Evolutionary conservation across 352 stramenopile species (phyloP), one percentile per base, ranked within the genome.

Genomic region (Blastocystis sp.): DNA sequence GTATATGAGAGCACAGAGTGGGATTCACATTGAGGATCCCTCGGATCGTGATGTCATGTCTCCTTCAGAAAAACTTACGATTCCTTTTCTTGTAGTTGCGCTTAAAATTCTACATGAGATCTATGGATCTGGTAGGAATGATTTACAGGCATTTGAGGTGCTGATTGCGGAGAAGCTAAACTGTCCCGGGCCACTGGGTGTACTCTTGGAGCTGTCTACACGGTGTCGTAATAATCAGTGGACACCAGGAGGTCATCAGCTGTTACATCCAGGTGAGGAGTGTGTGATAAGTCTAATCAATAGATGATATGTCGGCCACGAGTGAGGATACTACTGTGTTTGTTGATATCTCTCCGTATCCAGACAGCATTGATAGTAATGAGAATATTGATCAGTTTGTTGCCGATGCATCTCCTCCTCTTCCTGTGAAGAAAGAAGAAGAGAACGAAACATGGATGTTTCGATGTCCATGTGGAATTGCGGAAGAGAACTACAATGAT

Each of bases 31-130:
- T 5, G 30, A 40, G 3, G 24, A 17, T 33, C 24, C 24, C 13
- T 30, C 35, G 13, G 68, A 79, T 0, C 35, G 27, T 27, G 44
- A 59, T 44, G 6, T 3, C 3, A 17, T 81, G 15, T 48, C 73
- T 1, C 30, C 30, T 33, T 9, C 19, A 22, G 48, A 84, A n/a
- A 66, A 84, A 42, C 24, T 30, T 33, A 84, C 24, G 13, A 68
- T 84, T 68, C 73, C 73, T 11, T 84, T 84, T 30, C 48, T 84
- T 35, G 59, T 84, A 19, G 73, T 84, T 37, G 73, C 73, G 33
- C 73, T 84, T 44, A 84, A 84, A 51, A 84, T 84, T 9, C 33
- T 84, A n/a, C 73, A 84, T 35, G 73, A 84, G n/a, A 69, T 53
- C 51, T 84, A 84, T 42, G 73, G 73, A 24, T 69, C 48, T 3